phyloP scores from a whole-genome alignment of 768 basidiomycete genomes.

The Lactarius deliciosus region DNA sequence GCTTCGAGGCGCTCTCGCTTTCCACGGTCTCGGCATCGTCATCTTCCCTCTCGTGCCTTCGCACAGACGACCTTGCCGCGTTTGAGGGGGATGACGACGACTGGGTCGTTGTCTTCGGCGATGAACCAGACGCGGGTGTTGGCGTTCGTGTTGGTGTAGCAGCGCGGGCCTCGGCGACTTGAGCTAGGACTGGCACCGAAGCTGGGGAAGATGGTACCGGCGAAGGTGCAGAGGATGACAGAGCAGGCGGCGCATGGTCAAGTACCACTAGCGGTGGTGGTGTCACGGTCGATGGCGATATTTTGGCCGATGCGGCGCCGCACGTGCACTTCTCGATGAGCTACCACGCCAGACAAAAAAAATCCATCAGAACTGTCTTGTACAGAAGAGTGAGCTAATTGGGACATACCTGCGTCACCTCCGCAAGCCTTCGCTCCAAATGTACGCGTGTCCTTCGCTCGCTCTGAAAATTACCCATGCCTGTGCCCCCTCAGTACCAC shows the following conservation, averaged over 20 bases:
- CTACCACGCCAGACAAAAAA: background rate
- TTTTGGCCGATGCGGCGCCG: conserved; percentile 3
- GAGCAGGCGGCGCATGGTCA: background rate
- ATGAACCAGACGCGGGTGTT: background rate
- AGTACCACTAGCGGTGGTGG: background rate
- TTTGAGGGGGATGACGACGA: background rate
- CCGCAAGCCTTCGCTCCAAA: conserved; percentile 8
- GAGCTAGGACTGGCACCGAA: background rate
- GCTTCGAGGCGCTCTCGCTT: conserved; percentile 9
- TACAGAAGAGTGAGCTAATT: background rate
- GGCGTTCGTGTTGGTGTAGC: background rate
- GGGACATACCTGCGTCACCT: conserved; percentile 10
- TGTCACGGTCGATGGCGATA: background rate
- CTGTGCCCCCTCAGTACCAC: background rate
- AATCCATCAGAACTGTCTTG: background rate
- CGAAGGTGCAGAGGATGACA: background rate
- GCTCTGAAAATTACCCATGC: background rate
- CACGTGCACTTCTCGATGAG: conserved; percentile 19
- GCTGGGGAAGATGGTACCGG: background rate
- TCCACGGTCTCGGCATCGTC: background rate
- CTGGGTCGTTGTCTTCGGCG: background rate
- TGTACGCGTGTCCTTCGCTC: conserved; percentile 15
- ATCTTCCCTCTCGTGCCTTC: conserved; percentile 14
- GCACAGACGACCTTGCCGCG: background rate
- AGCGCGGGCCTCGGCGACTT: background rate